Conservation (phyloP, 805 yeast genomes). For the Nakazawaea siamensis region DNA sequence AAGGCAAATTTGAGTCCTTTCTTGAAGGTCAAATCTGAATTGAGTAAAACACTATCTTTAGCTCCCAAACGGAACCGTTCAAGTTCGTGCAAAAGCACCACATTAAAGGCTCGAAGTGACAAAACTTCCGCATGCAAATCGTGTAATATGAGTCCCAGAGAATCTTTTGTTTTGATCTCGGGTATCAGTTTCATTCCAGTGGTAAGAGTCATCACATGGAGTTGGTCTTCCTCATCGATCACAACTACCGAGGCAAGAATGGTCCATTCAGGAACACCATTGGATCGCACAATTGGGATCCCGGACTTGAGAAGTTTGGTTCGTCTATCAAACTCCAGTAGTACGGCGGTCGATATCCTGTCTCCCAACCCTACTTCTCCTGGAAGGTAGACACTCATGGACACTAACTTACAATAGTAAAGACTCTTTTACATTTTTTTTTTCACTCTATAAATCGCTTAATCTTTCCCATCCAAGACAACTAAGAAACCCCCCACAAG, state of each 20-base stretch:
- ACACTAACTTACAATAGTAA: too few relatives aligned
- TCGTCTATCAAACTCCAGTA: conserved; percentile 19
- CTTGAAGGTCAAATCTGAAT: conserved; percentile 17
- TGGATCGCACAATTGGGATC: conserved; percentile 53
- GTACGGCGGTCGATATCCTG: conserved; percentile 13
- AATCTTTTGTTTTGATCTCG: conserved; percentile 29
- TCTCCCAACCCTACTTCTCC: conserved; percentile 9
- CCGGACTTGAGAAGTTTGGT: conserved; percentile 27
- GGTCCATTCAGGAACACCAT: conserved; percentile 75
- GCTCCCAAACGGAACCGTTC: conserved; percentile 11
- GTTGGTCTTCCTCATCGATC: conserved; percentile 13
- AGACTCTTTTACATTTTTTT: too few relatives aligned
- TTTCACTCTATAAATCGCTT: too few relatives aligned
- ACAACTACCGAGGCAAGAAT: conserved; percentile 61
- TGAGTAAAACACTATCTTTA: conserved; percentile 8
- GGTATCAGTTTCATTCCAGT: conserved; percentile 86
- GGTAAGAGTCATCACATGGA: conserved; percentile 40
- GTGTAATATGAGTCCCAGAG: conserved; percentile 62
- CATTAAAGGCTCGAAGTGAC: conserved; percentile 62
- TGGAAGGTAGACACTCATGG: background rate
- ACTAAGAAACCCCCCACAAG: conserved; percentile 90
- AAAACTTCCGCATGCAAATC: conserved; percentile 90
- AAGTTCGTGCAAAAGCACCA: conserved; percentile 44
- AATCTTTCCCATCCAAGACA: conserved; percentile 55
- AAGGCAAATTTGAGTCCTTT: conserved; percentile 39